These are phyloP conservation scores for Penicillium angulare DNA, from an alignment of 495 filamentous ascomycete species.

Conservation along the genomic window DNA sequence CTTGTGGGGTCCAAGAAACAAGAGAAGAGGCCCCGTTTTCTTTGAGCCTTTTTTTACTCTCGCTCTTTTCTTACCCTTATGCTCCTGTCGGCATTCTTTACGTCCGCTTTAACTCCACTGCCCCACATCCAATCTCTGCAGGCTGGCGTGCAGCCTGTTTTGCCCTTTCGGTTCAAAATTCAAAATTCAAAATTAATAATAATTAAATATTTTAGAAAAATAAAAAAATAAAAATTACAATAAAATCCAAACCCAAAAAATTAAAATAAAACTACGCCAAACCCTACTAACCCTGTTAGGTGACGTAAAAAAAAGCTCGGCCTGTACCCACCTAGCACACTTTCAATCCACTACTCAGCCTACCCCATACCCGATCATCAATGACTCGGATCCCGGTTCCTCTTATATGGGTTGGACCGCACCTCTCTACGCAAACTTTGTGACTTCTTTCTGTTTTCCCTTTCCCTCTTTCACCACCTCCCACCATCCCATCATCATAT, in stretches of 20 bases:
- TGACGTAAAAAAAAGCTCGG: slow-evolving; percentile 34
- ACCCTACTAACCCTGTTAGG: slow-evolving; percentile 24
- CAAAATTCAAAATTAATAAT: slow-evolving; percentile 3
- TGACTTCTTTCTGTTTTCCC: slow-evolving; percentile 6
- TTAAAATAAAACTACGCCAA: slow-evolving; percentile 7
- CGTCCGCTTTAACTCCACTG: slow-evolving; percentile 16
- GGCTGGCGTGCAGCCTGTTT: slow-evolving; percentile 14
- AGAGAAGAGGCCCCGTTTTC: too few species aligned
- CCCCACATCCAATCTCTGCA: slow-evolving; percentile 31
- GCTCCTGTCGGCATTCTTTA: slow-evolving; percentile 28
- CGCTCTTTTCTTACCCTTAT: slow-evolving; percentile 7
- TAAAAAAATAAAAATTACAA: slow-evolving; percentile 2
- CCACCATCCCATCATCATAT: not conserved
- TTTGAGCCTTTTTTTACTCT: slow-evolving; percentile 11
- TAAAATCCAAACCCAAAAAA: slow-evolving; percentile 6
- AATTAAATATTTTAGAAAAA: slow-evolving; percentile 11
- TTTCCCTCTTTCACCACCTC: slow-evolving; percentile 2
- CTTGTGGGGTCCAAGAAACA: slow-evolving; percentile 24
- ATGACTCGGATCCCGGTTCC: slow-evolving; percentile 20
- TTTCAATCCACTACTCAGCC: slow-evolving; percentile 16
- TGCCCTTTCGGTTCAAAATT: slow-evolving; percentile 6
- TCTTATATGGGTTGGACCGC: slow-evolving; percentile 23
- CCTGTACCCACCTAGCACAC: slow-evolving; percentile 17
- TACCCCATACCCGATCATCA: slow-evolving; percentile 30
- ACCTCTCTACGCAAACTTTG: slow-evolving; percentile 17